A percentile compares a stretch with the other conserved stretches of the same genome.
Evolutionary conservation across 1,284 basidiomycete species (phyloP).

Genomic region (Cronartium quercuum): DNA sequence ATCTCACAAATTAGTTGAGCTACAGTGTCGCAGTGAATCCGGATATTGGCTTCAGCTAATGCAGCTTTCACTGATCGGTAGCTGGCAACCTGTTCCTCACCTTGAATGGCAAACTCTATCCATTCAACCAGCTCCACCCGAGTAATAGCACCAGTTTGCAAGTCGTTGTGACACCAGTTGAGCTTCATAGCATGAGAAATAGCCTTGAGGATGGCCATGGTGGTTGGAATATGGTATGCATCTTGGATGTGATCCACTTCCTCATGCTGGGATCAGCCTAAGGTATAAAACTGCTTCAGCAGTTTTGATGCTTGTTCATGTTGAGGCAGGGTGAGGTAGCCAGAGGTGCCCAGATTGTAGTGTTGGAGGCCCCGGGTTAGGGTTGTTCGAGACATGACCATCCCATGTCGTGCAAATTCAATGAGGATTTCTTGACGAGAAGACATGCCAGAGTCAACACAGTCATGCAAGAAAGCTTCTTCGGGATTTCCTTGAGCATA

Average conservation of each 20-base stretch:
- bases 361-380: not conserved
- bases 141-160: not conserved
- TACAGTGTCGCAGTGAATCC: not conserved
- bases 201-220: not conserved
- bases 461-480: not conserved
- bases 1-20: not conserved
- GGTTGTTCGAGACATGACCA: not conserved
- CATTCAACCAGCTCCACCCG: not conserved
- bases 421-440: not conserved
- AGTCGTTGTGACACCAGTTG: not conserved
- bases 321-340: not conserved
- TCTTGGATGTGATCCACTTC: not conserved
- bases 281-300: not conserved
- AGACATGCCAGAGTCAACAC: not conserved
- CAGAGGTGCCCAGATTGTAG: not conserved
- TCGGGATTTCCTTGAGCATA: not conserved
- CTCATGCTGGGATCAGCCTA: not conserved
- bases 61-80: not conserved
- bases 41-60: not conserved
- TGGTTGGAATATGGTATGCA: not conserved
- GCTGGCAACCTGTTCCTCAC: not conserved
- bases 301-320: not conserved
- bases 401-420: not conserved
- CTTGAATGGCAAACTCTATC: not conserved
- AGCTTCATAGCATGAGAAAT: not conserved